phyloP scores from a whole-genome alignment of 225 moss, liverwort and hornwort species.

The Pseudoscleropodium purum region DNA sequence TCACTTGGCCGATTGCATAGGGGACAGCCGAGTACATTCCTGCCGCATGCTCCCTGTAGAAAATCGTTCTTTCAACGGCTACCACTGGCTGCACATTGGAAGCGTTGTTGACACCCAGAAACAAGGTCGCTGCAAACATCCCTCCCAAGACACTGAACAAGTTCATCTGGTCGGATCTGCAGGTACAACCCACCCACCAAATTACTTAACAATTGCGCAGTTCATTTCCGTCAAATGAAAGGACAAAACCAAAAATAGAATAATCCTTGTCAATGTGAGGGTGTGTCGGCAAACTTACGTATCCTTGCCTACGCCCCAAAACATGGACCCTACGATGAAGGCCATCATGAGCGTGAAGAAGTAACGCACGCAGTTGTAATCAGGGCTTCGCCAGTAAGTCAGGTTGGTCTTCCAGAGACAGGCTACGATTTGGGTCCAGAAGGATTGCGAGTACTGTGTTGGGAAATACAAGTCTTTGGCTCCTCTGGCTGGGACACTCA shows the following conservation, averaged over 20 bases:
- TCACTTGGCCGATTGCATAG: conserved; percentile 43
- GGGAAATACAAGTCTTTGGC: conserved; percentile 45
- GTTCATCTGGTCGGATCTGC: conserved; percentile 39
- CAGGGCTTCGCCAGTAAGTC: conserved; percentile 51
- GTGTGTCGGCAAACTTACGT: conserved; percentile 15
- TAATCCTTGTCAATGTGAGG: not conserved
- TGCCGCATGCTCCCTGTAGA: conserved; percentile 49
- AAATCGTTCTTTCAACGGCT: conserved; percentile 44
- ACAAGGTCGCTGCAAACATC: conserved; percentile 41
- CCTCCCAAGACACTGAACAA: conserved; percentile 48
- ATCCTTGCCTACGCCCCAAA: conserved; percentile 36
- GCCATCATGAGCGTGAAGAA: conserved; percentile 44
- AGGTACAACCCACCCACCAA: not conserved
- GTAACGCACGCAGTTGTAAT: conserved; percentile 53
- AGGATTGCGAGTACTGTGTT: conserved; percentile 46
- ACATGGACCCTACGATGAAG: conserved; percentile 45
- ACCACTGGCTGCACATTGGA: conserved; percentile 52
- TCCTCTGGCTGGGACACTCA: conserved; percentile 31
- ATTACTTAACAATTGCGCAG: not conserved
- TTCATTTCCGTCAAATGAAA: not conserved
- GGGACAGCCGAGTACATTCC: conserved; percentile 52
- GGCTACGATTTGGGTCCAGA: conserved; percentile 28
- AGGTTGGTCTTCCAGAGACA: conserved; percentile 48
- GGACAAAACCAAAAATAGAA: not conserved
- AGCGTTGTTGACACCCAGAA: conserved; percentile 50